Base-by-base conservation (phyloP, 805 yeast species). In the Lachancea lanzarotensis region DNA sequence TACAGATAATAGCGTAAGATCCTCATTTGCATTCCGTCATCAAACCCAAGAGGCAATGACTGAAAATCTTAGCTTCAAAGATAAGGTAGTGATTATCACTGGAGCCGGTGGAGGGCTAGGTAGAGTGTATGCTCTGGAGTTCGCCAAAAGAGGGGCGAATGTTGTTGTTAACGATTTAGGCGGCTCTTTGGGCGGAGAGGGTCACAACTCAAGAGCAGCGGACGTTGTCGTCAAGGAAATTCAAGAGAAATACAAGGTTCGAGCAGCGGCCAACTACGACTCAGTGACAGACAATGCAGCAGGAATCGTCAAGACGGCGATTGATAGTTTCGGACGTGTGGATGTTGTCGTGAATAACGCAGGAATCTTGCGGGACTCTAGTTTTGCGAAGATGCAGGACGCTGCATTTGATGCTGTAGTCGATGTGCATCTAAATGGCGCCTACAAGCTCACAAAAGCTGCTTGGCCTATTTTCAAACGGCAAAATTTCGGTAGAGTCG, bases 31-130 rank as follows among this genome's bases (percentile, higher is more conserved):
- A 22, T 3, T 32, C 19, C 10, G 11, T 32, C 8, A 7, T 8
- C 12, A 13, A 13, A 13, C 15, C 38, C 16, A 13, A 18, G 26
- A 20, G 10, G 13, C 10, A 35, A 42, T 42, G 45, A 35, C 40
- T 5, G 34, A 41, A n/a, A 35, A 32, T 16, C 25, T 46, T 13
- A 35, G 40, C 16, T 87, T 82, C 59, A 83, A 86, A 57, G 88
- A 81, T 56, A 82, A 84, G 64, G 97, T 91, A 36, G 97, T 91
- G 29, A 80, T 91, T 46, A 81, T 91, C 62, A 91, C 97, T 40
- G 98, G 98, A 29, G 93, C 97, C 39, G 98, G 98, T 52, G 98
- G 97, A 54, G 98, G 98, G 16, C 75, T 91, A 37, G 98, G 98
- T 19, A 84, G 76, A 57, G 80, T 80, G 40, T 91, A 91, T 66